These are phyloP conservation scores for Pyrus pyrifolia DNA, from an alignment of 306 rosid genomes.

Conservation along the genomic window DNA sequence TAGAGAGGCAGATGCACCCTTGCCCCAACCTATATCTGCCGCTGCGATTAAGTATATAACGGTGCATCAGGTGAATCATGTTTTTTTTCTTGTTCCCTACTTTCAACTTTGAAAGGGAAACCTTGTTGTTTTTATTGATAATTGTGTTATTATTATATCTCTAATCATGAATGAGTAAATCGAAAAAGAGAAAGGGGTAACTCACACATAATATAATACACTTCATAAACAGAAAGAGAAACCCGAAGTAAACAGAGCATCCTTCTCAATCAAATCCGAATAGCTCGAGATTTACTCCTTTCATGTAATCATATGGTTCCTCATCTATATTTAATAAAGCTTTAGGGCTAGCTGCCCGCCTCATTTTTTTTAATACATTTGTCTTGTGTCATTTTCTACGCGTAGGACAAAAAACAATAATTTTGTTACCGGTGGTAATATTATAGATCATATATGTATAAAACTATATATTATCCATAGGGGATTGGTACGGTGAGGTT, in stretches of 20 bases:
- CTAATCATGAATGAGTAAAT: not conserved
- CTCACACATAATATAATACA: constrained; percentile 9
- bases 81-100: not conserved
- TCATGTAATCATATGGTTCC: constrained; percentile 10
- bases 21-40: not conserved
- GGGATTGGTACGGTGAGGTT: not conserved
- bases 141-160: constrained; percentile 15
- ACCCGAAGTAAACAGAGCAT: constrained; percentile 1
- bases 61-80: not conserved
- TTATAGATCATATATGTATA: not conserved
- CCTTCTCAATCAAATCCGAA: constrained; percentile 16
- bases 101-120: constrained; percentile 25
- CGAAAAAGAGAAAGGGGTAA: not conserved
- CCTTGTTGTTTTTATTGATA: constrained; percentile 28
- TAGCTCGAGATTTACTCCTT: constrained; percentile 16
- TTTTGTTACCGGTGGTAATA: not conserved
- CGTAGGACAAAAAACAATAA: constrained; percentile 22
- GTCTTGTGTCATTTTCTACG: constrained; percentile 22
- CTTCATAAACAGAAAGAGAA: not conserved
- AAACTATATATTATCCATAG: too few relatives aligned
- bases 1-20: not conserved
- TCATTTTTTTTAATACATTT: constrained; percentile 1
- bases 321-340: constrained; percentile 14
- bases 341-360: constrained; percentile 20
- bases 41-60: not conserved